These are phyloP conservation scores for Trichoderma sp. DNA, from an alignment of 2,329 filamentous ascomycete species.

Conservation along the genomic window DNA sequence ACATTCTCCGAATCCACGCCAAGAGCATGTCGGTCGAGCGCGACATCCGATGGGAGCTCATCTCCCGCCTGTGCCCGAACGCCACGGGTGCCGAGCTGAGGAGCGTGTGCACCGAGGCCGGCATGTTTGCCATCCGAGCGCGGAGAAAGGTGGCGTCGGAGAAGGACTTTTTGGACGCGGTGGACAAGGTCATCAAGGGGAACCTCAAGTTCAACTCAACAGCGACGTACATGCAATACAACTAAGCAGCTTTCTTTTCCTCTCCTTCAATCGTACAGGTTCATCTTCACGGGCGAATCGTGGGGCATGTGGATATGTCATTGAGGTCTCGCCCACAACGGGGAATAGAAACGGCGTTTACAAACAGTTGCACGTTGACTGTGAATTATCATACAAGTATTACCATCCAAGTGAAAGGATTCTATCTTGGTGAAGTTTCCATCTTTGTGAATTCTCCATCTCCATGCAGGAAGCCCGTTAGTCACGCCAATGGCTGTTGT, in stretches of 20 bases:
- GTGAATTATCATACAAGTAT: background rate
- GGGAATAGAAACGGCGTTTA: constrained; percentile 30
- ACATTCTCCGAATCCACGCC: constrained; percentile 96
- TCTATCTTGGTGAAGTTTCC: no score
- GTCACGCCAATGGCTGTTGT: no score
- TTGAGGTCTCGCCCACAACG: constrained; percentile 29
- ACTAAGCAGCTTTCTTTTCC: constrained; percentile 59
- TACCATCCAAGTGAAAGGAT: no score
- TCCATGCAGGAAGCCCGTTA: no score
- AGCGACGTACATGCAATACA: constrained; percentile 98
- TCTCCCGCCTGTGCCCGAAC: constrained; percentile 95
- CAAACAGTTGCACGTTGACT: constrained; percentile 7
- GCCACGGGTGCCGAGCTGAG: constrained; percentile 93
- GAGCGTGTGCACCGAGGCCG: constrained; percentile 95
- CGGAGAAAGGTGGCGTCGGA: constrained; percentile 96
- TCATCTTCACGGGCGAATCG: constrained; percentile 35
- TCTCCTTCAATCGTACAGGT: constrained; percentile 37
- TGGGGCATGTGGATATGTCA: constrained; percentile 32
- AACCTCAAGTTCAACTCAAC: constrained; percentile 99
- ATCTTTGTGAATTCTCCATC: no score
- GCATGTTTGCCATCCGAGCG: constrained; percentile 96
- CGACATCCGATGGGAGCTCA: constrained; percentile 98
- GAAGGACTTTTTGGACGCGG: constrained; percentile 96
- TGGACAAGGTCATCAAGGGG: constrained; percentile 99
- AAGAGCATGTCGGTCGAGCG: constrained; percentile 99